Conservation (phyloP, 2,329 filamentous ascomycete species). For the Fonsecaea erecta region DNA sequence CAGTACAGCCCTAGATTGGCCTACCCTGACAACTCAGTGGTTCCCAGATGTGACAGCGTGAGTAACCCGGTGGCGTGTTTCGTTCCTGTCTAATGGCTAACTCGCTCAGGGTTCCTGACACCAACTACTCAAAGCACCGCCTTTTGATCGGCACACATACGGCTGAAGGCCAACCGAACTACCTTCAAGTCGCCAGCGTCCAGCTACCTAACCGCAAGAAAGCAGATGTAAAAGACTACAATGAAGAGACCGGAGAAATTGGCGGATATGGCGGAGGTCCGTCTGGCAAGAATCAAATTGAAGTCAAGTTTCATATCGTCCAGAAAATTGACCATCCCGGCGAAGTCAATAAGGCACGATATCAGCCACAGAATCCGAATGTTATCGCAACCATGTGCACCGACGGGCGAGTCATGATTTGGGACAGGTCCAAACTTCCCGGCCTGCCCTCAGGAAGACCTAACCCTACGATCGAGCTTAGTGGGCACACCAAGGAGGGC, state of each 20-base stretch:
- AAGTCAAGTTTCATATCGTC: conserved; percentile 85
- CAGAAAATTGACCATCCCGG: conserved; percentile 96
- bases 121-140: conserved; percentile 85
- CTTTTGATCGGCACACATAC: conserved; percentile 94
- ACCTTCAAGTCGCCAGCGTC: conserved; percentile 91
- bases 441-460: conserved; percentile 73
- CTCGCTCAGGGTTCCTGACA: conserved; percentile 68
- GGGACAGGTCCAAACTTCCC: conserved; percentile 93
- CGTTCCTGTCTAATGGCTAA: conserved; percentile 22
- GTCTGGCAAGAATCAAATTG: conserved; percentile 68
- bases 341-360: conserved; percentile 97
- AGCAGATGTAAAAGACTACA: conserved; percentile 81
- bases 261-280: conserved; percentile 82
- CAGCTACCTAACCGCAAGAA: conserved; percentile 79
- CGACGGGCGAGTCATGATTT: conserved; percentile 86
- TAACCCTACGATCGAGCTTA: conserved; percentile 80
- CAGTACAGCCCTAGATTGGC: conserved; percentile 94
- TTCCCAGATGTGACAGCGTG: conserved; percentile 88
- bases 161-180: conserved; percentile 81
- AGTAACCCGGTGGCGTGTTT: conserved; percentile 37
- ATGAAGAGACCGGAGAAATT: conserved; percentile 89
- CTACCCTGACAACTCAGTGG: conserved; percentile 96
- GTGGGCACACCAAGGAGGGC: conserved; percentile 85
- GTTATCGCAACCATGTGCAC: conserved; percentile 92
- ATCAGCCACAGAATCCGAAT: conserved; percentile 96